Base-by-base conservation (phyloP, 1,139 yeast genomes). In the Pichia cactophila region DNA sequence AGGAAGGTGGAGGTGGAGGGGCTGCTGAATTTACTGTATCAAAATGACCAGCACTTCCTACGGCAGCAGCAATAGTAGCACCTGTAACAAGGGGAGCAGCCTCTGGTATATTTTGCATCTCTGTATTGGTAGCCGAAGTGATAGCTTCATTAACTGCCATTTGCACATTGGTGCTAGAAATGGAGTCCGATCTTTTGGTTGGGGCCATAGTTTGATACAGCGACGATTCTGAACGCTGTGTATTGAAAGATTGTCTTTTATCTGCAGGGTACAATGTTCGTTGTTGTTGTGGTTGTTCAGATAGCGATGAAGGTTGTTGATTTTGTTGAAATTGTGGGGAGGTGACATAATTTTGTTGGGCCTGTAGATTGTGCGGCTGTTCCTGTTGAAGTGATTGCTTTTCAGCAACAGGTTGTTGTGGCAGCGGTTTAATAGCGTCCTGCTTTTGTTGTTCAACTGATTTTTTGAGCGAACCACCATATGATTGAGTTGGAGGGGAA, bases 1-100 rank as follows among this genome's bases (percentile, higher is more conserved):
- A 73, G n/a, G 85, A 83, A 20, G 90, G 90, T 11, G 86, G 86
- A 10, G 81, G 78, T 1, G 84, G 84, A 35, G 74, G 70, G 14
- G 26, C 33, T 4, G 9, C 20, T 14, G 33, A 16, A 14, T 20
- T 11, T 28, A 44, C 16, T 14, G 58, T 41, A 14, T 52, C 49
- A 20, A 45, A 16, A 7, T 54, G 41, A 47, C 50, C 50, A 5
- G 57, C 50, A 26, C 51, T 46, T 28, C 56, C 40, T 11, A 44
- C 48, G 49, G 46, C 48, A 23, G 41, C 54, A 42, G 39, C 45
- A n/a, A 48, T 23, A 40, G 44, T 40, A 31, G 50, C 42, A 12
- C 48, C 44, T 31, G 37, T 33, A 26, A 35, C 52, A 33, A 52
- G 44, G 8, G 53, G 35, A 28, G 46, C 38, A 3, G 51, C 23